Evolutionary conservation across 768 basidiomycete species (phyloP).

Genomic region (Gymnopilus junonius): DNA sequence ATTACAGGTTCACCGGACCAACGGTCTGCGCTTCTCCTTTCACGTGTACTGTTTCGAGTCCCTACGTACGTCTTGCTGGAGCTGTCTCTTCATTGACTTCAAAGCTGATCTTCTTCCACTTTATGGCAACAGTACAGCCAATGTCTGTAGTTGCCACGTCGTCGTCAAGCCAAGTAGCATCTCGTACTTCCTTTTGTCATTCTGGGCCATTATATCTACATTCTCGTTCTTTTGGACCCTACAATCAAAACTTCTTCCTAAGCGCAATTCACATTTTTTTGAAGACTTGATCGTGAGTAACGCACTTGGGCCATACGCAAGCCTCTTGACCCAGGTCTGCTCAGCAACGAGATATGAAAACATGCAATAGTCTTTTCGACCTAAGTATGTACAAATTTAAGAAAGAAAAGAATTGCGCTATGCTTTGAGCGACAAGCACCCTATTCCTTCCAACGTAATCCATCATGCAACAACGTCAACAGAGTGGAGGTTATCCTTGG

Average conservation of each 20-base stretch:
- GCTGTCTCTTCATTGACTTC: background rate
- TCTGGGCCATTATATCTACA: background rate
- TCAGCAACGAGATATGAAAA: too few species aligned
- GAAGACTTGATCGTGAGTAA: too few species aligned
- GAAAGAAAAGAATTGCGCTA: background rate
- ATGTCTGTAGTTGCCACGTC: background rate
- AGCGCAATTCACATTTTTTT: background rate
- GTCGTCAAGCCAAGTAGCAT: background rate
- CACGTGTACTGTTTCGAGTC: conserved; percentile 8
- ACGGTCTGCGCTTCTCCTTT: conserved; percentile 11
- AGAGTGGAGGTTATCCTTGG: background rate
- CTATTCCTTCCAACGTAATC: background rate
- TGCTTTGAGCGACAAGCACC: background rate
- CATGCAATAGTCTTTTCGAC: background rate
- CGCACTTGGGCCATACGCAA: too few species aligned
- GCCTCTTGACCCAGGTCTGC: too few species aligned
- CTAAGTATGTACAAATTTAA: background rate
- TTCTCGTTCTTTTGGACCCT: background rate
- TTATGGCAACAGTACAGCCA: conserved; percentile 2
- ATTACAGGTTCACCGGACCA: conserved; percentile 7
- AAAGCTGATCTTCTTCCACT: background rate
- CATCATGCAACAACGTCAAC: background rate
- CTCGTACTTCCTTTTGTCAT: background rate
- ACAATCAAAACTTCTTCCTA: background rate
- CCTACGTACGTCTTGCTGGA: conserved; percentile 1